Evolutionary conservation across 805 yeast genomes (phyloP).

Genomic region (Lachancea kluyveri): DNA sequence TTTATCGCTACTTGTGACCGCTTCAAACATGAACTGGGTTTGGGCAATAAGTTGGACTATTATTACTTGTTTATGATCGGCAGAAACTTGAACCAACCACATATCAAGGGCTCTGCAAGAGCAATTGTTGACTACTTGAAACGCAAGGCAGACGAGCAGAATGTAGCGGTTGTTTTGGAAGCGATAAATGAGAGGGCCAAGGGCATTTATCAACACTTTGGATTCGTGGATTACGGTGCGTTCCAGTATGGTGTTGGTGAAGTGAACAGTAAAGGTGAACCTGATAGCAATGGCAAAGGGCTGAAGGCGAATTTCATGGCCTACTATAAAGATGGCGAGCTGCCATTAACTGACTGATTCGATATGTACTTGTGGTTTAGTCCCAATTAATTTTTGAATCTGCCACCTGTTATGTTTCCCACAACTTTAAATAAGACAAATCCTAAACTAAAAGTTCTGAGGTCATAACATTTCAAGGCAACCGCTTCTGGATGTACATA

Average conservation of each 20-base stretch:
- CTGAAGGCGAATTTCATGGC: slow-evolving; percentile 1
- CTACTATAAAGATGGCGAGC: slow-evolving; percentile 1
- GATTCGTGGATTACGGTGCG: slow-evolving; percentile 1
- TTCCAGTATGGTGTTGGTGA: slow-evolving; percentile 9
- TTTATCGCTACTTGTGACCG: slow-evolving; percentile 1
- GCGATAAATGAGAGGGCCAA: slow-evolving; percentile 7
- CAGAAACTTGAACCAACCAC: slow-evolving; percentile 7
- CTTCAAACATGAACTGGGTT: slow-evolving; percentile 7
- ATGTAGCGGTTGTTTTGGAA: slow-evolving; percentile 9
- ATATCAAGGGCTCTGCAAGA: slow-evolving; percentile 10
- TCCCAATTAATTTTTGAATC: too few relatives aligned
- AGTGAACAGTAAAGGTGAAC: slow-evolving; percentile 8
- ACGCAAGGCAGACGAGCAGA: slow-evolving; percentile 6
- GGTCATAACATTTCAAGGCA: too few relatives aligned
- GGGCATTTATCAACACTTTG: slow-evolving; percentile 2
- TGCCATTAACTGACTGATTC: too few relatives aligned
- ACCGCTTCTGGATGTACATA: too few relatives aligned
- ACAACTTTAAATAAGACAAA: too few relatives aligned
- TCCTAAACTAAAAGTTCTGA: too few relatives aligned
- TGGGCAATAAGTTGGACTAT: slow-evolving; percentile 5
- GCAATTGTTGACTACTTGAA: slow-evolving; percentile 9
- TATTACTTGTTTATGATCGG: slow-evolving; percentile 10
- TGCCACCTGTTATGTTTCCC: too few relatives aligned
- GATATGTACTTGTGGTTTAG: too few relatives aligned
- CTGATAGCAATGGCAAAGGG: neutral